Conservation (phyloP, 2,329 filamentous ascomycete species). For the Orbilia javanica region DNA sequence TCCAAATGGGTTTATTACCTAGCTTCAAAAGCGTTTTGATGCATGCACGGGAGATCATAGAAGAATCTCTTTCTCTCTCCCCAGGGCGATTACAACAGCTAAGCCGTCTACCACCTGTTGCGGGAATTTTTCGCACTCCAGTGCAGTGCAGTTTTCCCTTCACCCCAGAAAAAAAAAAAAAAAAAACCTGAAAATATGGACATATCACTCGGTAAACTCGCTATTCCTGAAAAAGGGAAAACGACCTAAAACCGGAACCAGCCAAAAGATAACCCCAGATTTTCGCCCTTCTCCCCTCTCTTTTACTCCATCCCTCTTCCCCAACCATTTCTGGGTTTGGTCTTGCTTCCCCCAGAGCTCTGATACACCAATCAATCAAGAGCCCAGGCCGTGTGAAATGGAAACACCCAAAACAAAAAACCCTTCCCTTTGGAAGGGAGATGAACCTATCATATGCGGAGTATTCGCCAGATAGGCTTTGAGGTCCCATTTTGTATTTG, state of each 20-base stretch:
- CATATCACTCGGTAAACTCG: slow-evolving; percentile 34
- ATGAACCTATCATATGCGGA: slow-evolving; percentile 33
- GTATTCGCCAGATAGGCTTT: slow-evolving; percentile 19
- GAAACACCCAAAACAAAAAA: neutral
- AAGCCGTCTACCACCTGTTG: slow-evolving; percentile 36
- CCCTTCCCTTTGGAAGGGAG: neutral
- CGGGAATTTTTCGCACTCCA: slow-evolving; percentile 33
- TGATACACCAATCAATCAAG: neutral
- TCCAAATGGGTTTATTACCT: slow-evolving; percentile 19
- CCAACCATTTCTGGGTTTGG: slow-evolving; percentile 9
- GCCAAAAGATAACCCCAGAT: slow-evolving; percentile 30
- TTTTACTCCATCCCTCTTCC: neutral
- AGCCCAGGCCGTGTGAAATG: neutral
- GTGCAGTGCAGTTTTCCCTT: neutral
- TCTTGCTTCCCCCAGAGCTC: slow-evolving; percentile 35
- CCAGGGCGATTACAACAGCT: neutral
- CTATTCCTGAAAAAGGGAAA: slow-evolving; percentile 46
- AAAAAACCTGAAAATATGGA: neutral
- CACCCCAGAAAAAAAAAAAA: slow-evolving; percentile 22
- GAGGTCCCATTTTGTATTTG: neutral
- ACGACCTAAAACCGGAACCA: neutral
- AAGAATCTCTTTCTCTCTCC: neutral
- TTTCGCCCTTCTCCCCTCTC: neutral
- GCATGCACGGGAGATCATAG: slow-evolving; percentile 25
- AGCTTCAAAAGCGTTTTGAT: slow-evolving; percentile 13